A percentile compares a stretch with the other conserved stretches of the same genome.
Evolutionary conservation across 208 protist genomes (phyloP).

Genomic region (Ichthyophonus hoferi): DNA sequence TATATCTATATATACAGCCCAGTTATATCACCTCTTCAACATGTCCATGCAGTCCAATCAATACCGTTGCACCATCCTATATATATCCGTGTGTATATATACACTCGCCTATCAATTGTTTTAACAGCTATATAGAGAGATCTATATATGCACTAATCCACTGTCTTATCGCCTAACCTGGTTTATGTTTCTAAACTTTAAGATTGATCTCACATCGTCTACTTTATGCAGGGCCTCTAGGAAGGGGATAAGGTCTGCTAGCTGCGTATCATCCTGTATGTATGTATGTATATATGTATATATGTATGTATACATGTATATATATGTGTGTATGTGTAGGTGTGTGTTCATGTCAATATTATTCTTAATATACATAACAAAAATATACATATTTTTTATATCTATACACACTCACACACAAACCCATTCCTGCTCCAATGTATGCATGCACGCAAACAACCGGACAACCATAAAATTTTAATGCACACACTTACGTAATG

Average conservation of each 20-base stretch:
- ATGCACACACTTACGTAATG: no score
- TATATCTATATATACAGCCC: no score
- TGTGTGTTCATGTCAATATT: not conserved
- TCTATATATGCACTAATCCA: no score
- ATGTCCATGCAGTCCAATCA: no score
- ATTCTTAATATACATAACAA: not conserved
- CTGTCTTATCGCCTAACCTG: no score
- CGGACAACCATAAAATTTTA: no score
- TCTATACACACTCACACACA: constrained; percentile 17
- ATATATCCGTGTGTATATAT: not conserved
- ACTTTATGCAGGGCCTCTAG: constrained; percentile 41
- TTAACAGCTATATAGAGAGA: no score
- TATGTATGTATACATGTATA: constrained; percentile 24
- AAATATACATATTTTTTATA: not conserved
- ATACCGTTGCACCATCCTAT: no score
- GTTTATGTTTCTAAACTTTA: constrained; percentile 25
- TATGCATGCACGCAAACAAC: not conserved
- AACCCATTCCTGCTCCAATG: not conserved
- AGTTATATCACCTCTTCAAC: no score
- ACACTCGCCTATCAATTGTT: not conserved
- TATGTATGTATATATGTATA: constrained; percentile 34
- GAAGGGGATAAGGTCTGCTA: constrained; percentile 56
- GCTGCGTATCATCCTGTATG: constrained; percentile 38
- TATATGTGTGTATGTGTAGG: not conserved
- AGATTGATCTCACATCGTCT: constrained; percentile 49